A percentile compares a stretch with the other conserved stretches of the same genome.
These are phyloP conservation scores for Pyrenophora tritici-repentis DNA, from an alignment of 2,329 filamentous ascomycete genomes.

Conservation along the genomic window DNA sequence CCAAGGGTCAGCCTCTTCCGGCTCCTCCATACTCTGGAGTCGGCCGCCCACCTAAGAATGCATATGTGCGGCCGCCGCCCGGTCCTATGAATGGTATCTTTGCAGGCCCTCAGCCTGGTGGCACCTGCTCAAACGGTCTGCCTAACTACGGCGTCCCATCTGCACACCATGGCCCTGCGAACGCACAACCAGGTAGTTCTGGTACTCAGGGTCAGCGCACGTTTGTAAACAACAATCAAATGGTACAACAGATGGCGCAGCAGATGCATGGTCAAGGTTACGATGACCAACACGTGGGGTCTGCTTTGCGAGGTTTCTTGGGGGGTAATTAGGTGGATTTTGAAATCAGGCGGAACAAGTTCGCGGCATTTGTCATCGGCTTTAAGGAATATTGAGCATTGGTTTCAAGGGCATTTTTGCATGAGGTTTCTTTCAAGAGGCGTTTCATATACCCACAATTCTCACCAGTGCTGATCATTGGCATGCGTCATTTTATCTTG, in stretches of 20 bases:
- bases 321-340: constrained; percentile 1
- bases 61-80: neutral
- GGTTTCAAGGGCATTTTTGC: too few species aligned
- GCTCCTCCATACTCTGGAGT: neutral
- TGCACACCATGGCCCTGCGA: neutral
- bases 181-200: constrained; percentile 7
- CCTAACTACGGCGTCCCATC: neutral
- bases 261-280: constrained; percentile 18
- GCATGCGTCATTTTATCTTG: too few species aligned
- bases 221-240: constrained; percentile 12
- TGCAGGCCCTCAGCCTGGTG: neutral
- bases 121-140: neutral
- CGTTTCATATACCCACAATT: too few species aligned
- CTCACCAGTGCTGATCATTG: too few species aligned
- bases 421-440: too few species aligned
- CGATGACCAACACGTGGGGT: constrained; percentile 35
- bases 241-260: constrained; percentile 12
- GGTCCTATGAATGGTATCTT: neutral
- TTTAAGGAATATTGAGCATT: too few species aligned
- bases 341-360: too few species aligned
- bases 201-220: constrained; percentile 7
- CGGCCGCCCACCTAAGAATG: neutral
- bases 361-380: too few species aligned
- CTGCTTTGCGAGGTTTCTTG: constrained; percentile 33
- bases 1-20: constrained; percentile 4